Percentiles rank a stretch among this genome's conserved stretches.
Conservation (phyloP, 441 rosid species). For the Eruca vesicaria region DNA sequence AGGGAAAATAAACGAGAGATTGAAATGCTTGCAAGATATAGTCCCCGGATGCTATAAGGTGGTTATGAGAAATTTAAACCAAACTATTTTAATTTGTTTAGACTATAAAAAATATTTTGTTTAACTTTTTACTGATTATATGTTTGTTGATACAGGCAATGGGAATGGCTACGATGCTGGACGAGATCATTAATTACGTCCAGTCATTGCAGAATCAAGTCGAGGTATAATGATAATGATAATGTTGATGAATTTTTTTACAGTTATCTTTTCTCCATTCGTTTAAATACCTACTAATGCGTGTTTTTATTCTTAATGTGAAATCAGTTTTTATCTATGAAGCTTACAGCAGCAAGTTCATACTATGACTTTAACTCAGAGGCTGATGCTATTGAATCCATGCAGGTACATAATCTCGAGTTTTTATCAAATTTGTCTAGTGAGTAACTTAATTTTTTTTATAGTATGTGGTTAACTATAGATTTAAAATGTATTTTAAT, state of each 20-base stretch:
- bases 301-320: neutral
- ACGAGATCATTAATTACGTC: slow-evolving; percentile 68
- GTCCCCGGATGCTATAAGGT: slow-evolving; percentile 79
- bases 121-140: neutral
- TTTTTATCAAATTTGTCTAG: neutral
- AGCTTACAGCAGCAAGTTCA: slow-evolving; percentile 63
- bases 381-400: slow-evolving; percentile 48
- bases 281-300: neutral
- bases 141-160: slow-evolving; percentile 42
- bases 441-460: neutral
- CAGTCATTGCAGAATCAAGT: slow-evolving; percentile 68
- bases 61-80: neutral
- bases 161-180: slow-evolving; percentile 76
- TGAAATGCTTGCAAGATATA: slow-evolving; percentile 59
- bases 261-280: neutral
- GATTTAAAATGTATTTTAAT: neutral
- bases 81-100: neutral
- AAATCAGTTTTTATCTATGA: slow-evolving; percentile 64
- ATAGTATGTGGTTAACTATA: neutral
- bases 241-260: neutral
- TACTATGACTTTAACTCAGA: slow-evolving; percentile 60
- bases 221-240: slow-evolving; percentile 42
- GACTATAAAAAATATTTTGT: neutral
- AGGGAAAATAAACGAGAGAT: slow-evolving; percentile 75
- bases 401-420: slow-evolving; percentile 42